Evolutionary conservation across 139 green algal genomes (phyloP).

Genomic region (Nannochloris sp.): DNA sequence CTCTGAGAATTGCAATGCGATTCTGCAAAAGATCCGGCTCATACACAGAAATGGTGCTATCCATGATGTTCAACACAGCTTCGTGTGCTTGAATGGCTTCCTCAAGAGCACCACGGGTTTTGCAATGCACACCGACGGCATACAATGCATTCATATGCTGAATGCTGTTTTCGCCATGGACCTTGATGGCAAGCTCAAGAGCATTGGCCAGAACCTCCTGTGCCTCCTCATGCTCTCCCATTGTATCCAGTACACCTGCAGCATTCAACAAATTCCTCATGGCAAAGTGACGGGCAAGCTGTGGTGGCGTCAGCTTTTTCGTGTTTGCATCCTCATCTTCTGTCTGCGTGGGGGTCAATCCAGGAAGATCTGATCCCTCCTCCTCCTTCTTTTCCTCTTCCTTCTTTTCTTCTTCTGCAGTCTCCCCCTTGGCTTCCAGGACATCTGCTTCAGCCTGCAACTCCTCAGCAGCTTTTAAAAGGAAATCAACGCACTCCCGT

Average conservation of each 20-base stretch:
- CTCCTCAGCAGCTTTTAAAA: conserved; percentile 6
- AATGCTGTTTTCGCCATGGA: conserved; percentile 15
- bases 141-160: conserved; percentile 28
- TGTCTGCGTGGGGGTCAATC: background rate
- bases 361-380: background rate
- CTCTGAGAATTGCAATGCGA: conserved; percentile 23
- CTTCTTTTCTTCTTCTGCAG: conserved; percentile 5
- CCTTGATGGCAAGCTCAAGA: conserved; percentile 13
- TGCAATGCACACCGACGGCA: conserved; percentile 21
- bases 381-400: conserved; percentile 5
- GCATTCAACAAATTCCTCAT: conserved; percentile 30
- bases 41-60: conserved; percentile 29
- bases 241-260: conserved; percentile 20
- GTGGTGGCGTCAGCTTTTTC: background rate
- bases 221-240: conserved; percentile 12
- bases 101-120: conserved; percentile 8
- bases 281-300: conserved; percentile 20
- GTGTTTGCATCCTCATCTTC: background rate
- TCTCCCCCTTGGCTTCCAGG: background rate
- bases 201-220: conserved; percentile 10
- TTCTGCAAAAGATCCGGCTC: conserved; percentile 29
- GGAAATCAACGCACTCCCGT: conserved; percentile 10
- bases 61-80: conserved; percentile 25
- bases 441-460: conserved; percentile 10
- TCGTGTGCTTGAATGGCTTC: conserved; percentile 20